Base-by-base conservation (phyloP, 352 stramenopile genomes). In the Globisporangium cystogenes region DNA sequence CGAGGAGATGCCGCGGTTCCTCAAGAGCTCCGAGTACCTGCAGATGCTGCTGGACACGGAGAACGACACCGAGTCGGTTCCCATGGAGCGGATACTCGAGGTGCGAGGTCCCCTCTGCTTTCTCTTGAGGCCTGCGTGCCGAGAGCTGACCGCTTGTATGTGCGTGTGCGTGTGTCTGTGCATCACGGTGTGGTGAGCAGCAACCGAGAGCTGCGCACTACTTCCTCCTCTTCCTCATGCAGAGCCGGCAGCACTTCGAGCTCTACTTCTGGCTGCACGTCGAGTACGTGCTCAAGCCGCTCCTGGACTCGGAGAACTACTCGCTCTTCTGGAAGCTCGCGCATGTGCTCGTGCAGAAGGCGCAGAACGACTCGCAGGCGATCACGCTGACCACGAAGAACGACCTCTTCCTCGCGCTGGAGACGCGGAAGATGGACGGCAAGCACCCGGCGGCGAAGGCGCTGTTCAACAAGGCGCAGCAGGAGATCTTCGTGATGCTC, bases 191-290 rank as follows among this genome's bases (percentile, higher is more conserved):
- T 48, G 14, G 37, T 49, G 18, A 39, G 12, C 54, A 77, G 63
- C 77, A 94, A 69, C 81, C 79, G 12, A 68, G 83, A 27, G 81
- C 83, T 1, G 83, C 83, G 10, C 83, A 94, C 57, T 94, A 94
- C 53, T 94, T 94, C 59, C 47, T 94, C 36, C 67, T 94, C 2
- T 94, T 91, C 33, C 57, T 94, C 24, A 92, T 94, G 83, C 81
- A 94, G 51, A 91, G 79, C 15, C 75, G 83, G 8, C 83, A 94
- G 60, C 83, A 94, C 57, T 92, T 94, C 57, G 82, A 92, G 39
- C 64, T 94, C 7, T 94, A 92, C 68, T 90, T 94, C 35, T 94
- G 83, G 83, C 70, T 94, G 18, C 83, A 94, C 59, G 77, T 92
- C 33, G 83, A 94, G 60, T 94, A 92, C 53, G 80, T 92, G 21